Percentiles rank a stretch among this genome's conserved stretches.
phyloP scores from a whole-genome alignment of 495 filamentous ascomycete genomes.

The Aspergillus cristatus region DNA sequence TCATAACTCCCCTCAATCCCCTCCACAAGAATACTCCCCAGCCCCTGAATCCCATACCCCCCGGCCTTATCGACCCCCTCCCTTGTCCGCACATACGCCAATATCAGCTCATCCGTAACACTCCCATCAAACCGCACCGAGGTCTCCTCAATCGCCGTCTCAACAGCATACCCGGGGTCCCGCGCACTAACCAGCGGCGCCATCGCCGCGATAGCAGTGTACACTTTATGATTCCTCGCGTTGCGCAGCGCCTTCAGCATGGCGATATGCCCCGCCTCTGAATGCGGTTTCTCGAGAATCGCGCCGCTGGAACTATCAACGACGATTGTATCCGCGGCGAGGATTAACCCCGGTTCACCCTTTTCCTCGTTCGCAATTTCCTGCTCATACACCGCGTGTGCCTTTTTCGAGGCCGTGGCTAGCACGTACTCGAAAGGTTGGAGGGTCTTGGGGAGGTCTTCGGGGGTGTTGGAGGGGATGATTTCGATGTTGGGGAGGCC shows the following conservation, averaged over 20 bases:
- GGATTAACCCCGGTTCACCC: constrained; percentile 73
- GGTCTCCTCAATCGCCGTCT: constrained; percentile 80
- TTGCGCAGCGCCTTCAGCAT: constrained; percentile 79
- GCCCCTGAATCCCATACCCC: constrained; percentile 86
- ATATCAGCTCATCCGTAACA: constrained; percentile 72
- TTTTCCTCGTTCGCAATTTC: constrained; percentile 48
- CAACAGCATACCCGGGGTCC: constrained; percentile 77
- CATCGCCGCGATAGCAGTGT: constrained; percentile 74
- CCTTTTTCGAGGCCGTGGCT: constrained; percentile 75
- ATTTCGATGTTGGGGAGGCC: constrained; percentile 73
- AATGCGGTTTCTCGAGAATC: constrained; percentile 84
- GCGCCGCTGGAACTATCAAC: constrained; percentile 51
- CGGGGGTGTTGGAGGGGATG: constrained; percentile 67
- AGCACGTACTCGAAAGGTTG: constrained; percentile 85
- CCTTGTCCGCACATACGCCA: constrained; percentile 79
- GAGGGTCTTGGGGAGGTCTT: constrained; percentile 74
- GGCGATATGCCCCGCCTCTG: constrained; percentile 65
- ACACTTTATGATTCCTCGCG: constrained; percentile 61
- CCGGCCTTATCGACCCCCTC: constrained; percentile 96
- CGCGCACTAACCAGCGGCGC: constrained; percentile 64
- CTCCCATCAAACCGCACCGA: constrained; percentile 65
- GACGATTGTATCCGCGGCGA: constrained; percentile 89
- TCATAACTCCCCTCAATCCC: constrained; percentile 82
- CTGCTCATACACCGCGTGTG: constrained; percentile 62
- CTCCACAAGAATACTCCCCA: constrained; percentile 79